Conservation (phyloP, 805 yeast genomes). For the Cyberlindnera maritima region DNA sequence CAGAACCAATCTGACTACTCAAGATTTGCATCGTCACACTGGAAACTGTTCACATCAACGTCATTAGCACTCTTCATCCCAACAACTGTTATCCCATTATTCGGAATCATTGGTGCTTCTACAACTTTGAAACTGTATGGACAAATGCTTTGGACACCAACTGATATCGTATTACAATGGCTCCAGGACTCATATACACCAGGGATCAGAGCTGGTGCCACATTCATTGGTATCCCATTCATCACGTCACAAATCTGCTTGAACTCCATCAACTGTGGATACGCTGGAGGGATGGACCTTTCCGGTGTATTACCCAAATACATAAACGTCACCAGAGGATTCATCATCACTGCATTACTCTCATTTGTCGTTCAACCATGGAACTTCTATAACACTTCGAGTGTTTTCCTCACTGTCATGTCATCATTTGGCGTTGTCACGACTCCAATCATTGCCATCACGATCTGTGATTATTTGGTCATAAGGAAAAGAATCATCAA, state of each 20-base stretch:
- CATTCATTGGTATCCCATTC: constrained; percentile 35
- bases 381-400: constrained; percentile 33
- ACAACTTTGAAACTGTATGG: constrained; percentile 33
- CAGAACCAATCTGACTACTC: constrained; percentile 40
- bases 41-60: constrained; percentile 28
- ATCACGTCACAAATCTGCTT: constrained; percentile 33
- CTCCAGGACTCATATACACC: constrained; percentile 31
- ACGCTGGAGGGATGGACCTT: constrained; percentile 32
- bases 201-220: constrained; percentile 37
- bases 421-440: constrained; percentile 34
- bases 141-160: constrained; percentile 35
- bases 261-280: constrained; percentile 26
- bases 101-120: constrained; percentile 37
- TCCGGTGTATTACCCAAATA: constrained; percentile 24
- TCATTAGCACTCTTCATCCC: constrained; percentile 29
- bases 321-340: constrained; percentile 35
- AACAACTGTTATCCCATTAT: constrained; percentile 36
- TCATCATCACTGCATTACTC: constrained; percentile 28
- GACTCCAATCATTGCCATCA: constrained; percentile 35
- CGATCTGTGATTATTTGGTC: constrained; percentile 37
- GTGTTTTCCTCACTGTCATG: constrained; percentile 33
- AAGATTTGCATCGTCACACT: constrained; percentile 31
- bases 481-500: constrained; percentile 32
- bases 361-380: constrained; percentile 36
- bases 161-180: constrained; percentile 37